Conservation (phyloP, 768 basidiomycete genomes). For the Tricholoma sp. region DNA sequence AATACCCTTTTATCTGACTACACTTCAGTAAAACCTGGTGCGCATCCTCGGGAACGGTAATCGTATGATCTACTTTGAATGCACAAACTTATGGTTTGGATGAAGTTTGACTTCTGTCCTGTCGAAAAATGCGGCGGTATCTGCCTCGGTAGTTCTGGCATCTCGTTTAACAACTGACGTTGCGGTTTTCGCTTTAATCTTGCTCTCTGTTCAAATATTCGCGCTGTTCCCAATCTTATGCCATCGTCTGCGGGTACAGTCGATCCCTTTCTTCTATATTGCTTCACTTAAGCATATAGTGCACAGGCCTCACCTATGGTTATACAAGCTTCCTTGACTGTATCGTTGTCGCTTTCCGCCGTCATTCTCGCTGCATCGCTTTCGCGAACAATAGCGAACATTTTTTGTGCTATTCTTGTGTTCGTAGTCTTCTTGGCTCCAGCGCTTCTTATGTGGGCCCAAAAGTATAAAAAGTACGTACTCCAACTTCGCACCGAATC, state of each 20-base stretch:
- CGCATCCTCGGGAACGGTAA: slow-evolving; percentile 56
- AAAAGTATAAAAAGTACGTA: slow-evolving; percentile 80
- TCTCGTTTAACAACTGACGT: slow-evolving; percentile 81
- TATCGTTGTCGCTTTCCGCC: slow-evolving; percentile 43
- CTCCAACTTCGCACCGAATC: slow-evolving; percentile 4
- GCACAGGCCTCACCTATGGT: slow-evolving; percentile 40
- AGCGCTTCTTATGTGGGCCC: slow-evolving; percentile 74
- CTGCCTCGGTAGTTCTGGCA: slow-evolving; percentile 88
- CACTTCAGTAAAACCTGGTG: slow-evolving; percentile 40
- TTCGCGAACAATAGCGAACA: slow-evolving; percentile 48
- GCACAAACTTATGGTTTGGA: slow-evolving; percentile 8
- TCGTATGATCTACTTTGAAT: slow-evolving; percentile 17
- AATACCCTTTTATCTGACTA: slow-evolving; percentile 86
- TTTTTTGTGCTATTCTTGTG: slow-evolving; percentile 45
- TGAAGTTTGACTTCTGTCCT: slow-evolving; percentile 74
- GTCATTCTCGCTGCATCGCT: slow-evolving; percentile 47
- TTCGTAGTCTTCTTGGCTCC: slow-evolving; percentile 72
- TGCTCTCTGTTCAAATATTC: slow-evolving; percentile 79
- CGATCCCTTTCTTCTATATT: slow-evolving; percentile 8
- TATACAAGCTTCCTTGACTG: slow-evolving; percentile 50
- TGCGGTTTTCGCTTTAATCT: slow-evolving; percentile 83
- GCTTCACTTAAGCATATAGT: slow-evolving; percentile 1
- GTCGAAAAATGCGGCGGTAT: slow-evolving; percentile 89
- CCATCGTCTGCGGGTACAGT: slow-evolving; percentile 60
- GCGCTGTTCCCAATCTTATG: slow-evolving; percentile 80